A percentile compares a stretch with the other conserved stretches of the same genome.
phyloP scores from a whole-genome alignment of 2,329 filamentous ascomycete species.

The Pezizomycotina sp. region DNA sequence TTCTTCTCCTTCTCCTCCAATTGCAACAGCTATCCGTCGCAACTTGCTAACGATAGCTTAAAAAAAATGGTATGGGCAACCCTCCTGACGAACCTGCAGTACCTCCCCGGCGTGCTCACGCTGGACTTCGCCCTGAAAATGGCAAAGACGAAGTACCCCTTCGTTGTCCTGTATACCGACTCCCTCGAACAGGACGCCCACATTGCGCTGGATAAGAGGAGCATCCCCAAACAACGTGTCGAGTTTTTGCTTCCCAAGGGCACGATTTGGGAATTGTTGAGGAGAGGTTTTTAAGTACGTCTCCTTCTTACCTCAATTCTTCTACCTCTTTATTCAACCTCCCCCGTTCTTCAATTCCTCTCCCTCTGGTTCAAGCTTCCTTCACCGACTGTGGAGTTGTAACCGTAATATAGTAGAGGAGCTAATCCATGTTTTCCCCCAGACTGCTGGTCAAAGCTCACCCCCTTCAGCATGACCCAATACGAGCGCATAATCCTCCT shows the following conservation, averaged over 20 bases:
- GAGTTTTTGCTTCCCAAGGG: constrained; percentile 53
- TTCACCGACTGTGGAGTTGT: no score
- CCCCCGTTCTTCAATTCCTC: not conserved
- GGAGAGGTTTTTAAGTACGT: not conserved
- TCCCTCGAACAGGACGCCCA: constrained; percentile 53
- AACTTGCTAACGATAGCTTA: no score
- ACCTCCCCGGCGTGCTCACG: constrained; percentile 67
- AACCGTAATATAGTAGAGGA: no score
- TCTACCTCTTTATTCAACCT: not conserved
- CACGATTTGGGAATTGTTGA: not conserved
- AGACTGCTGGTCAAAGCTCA: constrained; percentile 45
- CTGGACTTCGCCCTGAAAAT: constrained; percentile 60
- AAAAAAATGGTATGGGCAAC: constrained; percentile 88
- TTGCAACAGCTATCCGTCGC: no score
- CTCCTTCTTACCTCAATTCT: not conserved
- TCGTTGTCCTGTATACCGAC: constrained; percentile 70
- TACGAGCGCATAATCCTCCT: constrained; percentile 69
- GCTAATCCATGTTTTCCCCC: not conserved
- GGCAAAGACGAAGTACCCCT: constrained; percentile 51
- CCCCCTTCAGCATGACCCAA: constrained; percentile 57
- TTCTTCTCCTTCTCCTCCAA: no score
- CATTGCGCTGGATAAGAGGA: constrained; percentile 49
- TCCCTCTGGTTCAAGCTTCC: not conserved
- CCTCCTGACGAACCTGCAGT: constrained; percentile 68
- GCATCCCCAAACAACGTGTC: constrained; percentile 53